A percentile compares a stretch with the other conserved stretches of the same genome.
Conservation (phyloP, 495 filamentous ascomycete genomes). For the Penicillium turbatum region DNA sequence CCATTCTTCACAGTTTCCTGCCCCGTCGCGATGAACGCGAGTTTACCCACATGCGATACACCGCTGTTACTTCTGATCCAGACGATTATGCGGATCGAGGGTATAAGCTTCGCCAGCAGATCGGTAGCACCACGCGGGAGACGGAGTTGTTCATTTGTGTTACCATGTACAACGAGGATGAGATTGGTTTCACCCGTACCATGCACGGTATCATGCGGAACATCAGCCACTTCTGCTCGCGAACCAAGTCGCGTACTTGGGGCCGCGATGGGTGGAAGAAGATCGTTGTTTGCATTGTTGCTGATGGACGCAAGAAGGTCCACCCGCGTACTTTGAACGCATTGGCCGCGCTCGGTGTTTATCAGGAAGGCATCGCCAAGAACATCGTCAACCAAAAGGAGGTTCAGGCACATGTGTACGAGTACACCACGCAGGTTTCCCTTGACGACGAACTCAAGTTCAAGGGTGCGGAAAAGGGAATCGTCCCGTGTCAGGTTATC, state of each 20-base stretch:
- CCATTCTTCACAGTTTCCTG: conserved; percentile 92
- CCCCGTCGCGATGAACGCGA: conserved; percentile 88
- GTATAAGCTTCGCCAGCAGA: conserved; percentile 95
- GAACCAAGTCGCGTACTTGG: conserved; percentile 91
- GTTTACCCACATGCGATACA: conserved; percentile 99
- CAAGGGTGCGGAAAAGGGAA: conserved; percentile 98
- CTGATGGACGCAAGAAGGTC: conserved; percentile 89
- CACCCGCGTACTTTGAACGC: conserved; percentile 92
- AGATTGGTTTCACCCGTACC: conserved; percentile 91
- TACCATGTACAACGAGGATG: conserved; percentile 99
- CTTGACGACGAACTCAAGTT: conserved; percentile 94
- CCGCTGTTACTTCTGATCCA: conserved; percentile 97
- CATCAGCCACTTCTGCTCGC: conserved; percentile 90
- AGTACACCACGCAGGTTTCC: conserved; percentile 97
- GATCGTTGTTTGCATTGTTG: conserved; percentile 95
- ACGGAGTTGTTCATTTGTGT: conserved; percentile 98
- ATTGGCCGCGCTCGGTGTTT: conserved; percentile 96
- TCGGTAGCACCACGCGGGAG: conserved; percentile 77
- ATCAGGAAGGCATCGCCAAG: conserved; percentile 98
- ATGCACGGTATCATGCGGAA: conserved; percentile 99
- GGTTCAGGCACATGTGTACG: conserved; percentile 87
- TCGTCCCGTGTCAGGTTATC: conserved; percentile 97
- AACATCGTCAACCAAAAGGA: conserved; percentile 92
- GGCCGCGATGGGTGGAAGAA: conserved; percentile 98
- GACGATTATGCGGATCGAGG: conserved; percentile 86